Percentiles rank a stretch among this genome's conserved stretches.
Evolutionary conservation across 305 asterid species (phyloP).

Genomic region (Fraxinus ornus): DNA sequence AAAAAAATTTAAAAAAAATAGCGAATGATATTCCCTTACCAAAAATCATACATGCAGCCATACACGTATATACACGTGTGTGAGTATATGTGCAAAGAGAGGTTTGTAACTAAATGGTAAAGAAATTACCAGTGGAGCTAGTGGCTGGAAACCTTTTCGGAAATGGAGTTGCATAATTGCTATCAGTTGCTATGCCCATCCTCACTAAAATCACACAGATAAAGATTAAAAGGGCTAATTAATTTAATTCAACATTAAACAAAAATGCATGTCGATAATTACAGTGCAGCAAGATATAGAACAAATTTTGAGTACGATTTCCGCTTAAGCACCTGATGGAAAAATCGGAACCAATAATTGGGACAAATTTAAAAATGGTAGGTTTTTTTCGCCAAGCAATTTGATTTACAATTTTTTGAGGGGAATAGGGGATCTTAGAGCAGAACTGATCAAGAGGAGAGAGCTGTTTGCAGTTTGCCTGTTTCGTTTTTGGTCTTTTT

Average conservation of each 20-base stretch:
- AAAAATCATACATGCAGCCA: constrained; percentile 18
- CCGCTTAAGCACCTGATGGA: background rate
- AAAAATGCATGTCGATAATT: constrained; percentile 18
- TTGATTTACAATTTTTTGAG: background rate
- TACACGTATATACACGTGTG: background rate
- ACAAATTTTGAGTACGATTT: background rate
- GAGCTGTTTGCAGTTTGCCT: background rate
- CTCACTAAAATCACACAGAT: constrained; percentile 25
- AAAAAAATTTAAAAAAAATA: background rate
- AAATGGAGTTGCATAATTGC: constrained; percentile 17
- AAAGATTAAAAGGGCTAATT: constrained; percentile 7
- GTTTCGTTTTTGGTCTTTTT: background rate
- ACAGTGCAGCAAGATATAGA: constrained; percentile 1
- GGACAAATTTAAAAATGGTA: background rate
- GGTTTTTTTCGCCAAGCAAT: background rate
- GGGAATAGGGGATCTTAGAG: background rate
- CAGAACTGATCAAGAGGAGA: background rate
- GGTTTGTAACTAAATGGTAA: background rate
- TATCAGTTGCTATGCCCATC: constrained; percentile 37
- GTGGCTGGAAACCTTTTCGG: constrained; percentile 35
- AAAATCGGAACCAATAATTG: background rate
- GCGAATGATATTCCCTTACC: background rate
- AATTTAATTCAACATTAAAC: constrained; percentile 3
- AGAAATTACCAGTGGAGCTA: constrained; percentile 30
- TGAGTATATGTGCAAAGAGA: background rate